Conservation (phyloP, 495 filamentous ascomycete genomes). For the Pyrenopolyporus hunteri region DNA sequence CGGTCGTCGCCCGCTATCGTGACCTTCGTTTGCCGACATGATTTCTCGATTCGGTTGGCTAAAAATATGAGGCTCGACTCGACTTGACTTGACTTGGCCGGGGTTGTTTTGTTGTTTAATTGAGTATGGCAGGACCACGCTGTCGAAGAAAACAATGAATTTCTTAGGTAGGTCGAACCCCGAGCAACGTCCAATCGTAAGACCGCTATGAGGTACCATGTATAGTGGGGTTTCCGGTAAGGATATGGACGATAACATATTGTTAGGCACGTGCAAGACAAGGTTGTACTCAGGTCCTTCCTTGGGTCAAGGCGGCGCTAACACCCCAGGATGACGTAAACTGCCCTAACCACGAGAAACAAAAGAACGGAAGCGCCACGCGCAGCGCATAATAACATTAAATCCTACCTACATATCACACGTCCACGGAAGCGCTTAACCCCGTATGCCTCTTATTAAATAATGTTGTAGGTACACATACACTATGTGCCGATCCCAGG, state of each 20-base stretch:
- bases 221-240: slow-evolving; percentile 7
- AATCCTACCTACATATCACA: background rate
- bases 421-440: too few relatives aligned
- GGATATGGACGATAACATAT: background rate
- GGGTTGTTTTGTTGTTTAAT: too few relatives aligned
- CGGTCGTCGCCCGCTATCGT: slow-evolving; percentile 38
- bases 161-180: slow-evolving; percentile 3
- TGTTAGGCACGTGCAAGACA: slow-evolving; percentile 25
- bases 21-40: slow-evolving; percentile 43
- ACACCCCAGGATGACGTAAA: slow-evolving; percentile 24
- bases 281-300: slow-evolving; percentile 11
- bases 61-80: background rate
- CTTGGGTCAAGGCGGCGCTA: background rate
- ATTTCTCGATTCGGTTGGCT: background rate
- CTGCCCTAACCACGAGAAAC: background rate
- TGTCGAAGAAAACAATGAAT: background rate
- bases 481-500: too few relatives aligned
- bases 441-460: too few relatives aligned
- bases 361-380: slow-evolving; percentile 9
- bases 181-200: slow-evolving; percentile 17
- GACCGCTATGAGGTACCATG: background rate
- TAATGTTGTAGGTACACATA: too few relatives aligned
- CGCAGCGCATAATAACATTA: background rate
- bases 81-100: too few relatives aligned
- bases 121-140: too few relatives aligned